phyloP scores from a whole-genome alignment of 2,329 filamentous ascomycete genomes.

The Fusarium sp. region DNA sequence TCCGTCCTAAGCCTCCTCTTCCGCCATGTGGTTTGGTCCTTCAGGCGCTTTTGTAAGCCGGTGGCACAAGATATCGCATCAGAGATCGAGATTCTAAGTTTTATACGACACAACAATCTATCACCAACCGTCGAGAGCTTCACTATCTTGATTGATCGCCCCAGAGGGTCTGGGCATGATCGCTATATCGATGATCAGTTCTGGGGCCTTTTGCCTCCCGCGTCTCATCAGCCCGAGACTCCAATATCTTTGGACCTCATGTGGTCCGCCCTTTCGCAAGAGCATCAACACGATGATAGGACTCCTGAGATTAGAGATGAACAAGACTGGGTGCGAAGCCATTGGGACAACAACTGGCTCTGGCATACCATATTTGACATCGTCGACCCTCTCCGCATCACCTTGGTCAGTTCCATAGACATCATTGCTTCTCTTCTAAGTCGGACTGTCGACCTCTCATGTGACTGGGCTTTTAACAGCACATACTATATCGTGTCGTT shows the following conservation, averaged over 20 bases:
- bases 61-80: slow-evolving; percentile 32
- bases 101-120: slow-evolving; percentile 52
- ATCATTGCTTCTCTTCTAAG: slow-evolving; percentile 71
- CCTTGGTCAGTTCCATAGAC: slow-evolving; percentile 69
- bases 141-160: slow-evolving; percentile 54
- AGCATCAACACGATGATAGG: slow-evolving; percentile 5
- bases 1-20: slow-evolving; percentile 67
- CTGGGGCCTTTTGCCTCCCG: slow-evolving; percentile 49
- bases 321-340: slow-evolving; percentile 21
- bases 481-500: slow-evolving; percentile 69
- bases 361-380: slow-evolving; percentile 67
- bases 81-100: slow-evolving; percentile 54
- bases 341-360: slow-evolving; percentile 57
- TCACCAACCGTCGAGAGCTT: slow-evolving; percentile 56
- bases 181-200: slow-evolving; percentile 43
- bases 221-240: slow-evolving; percentile 17
- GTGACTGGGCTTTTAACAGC: slow-evolving; percentile 73
- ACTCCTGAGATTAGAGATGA: slow-evolving; percentile 35
- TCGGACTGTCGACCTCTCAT: slow-evolving; percentile 64
- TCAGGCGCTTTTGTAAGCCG: slow-evolving; percentile 49
- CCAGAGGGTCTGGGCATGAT: slow-evolving; percentile 40
- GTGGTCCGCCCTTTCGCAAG: slow-evolving; percentile 37
- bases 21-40: slow-evolving; percentile 60
- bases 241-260: slow-evolving; percentile 43
- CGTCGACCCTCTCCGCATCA: slow-evolving; percentile 64